These are phyloP conservation scores for Schoenoplectus tabernaemontani DNA, from an alignment of 202 grass and related monocot species.

Conservation along the genomic window DNA sequence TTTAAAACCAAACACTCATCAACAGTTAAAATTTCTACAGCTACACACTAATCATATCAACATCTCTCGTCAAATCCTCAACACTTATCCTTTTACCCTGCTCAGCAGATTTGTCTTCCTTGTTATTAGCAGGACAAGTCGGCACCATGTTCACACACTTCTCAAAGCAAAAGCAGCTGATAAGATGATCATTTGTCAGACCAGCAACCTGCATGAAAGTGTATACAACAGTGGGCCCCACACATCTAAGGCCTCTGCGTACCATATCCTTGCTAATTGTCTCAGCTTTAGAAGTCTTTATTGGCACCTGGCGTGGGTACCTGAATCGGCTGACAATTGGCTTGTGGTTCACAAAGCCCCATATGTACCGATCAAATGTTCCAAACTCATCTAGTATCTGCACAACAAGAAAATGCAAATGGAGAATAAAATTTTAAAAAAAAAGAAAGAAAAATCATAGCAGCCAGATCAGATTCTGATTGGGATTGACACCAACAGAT, in stretches of 20 bases:
- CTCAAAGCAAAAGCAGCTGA: slow-evolving; percentile 57
- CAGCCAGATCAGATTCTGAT: neutral
- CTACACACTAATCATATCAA: slow-evolving; percentile 16
- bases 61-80: slow-evolving; percentile 7
- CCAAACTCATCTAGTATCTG: slow-evolving; percentile 82
- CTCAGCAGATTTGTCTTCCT: neutral
- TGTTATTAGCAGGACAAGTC: neutral
- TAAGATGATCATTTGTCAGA: slow-evolving; percentile 82
- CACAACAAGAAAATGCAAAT: neutral
- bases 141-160: slow-evolving; percentile 32
- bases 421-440: neutral
- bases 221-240: slow-evolving; percentile 72
- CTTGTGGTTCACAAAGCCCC: slow-evolving; percentile 66
- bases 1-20: neutral
- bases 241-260: slow-evolving; percentile 57
- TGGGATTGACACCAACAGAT: neutral
- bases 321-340: slow-evolving; percentile 46
- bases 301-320: slow-evolving; percentile 57
- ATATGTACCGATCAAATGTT: slow-evolving; percentile 74
- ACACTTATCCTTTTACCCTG: neutral
- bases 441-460: neutral
- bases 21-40: neutral
- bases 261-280: slow-evolving; percentile 80
- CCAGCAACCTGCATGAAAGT: slow-evolving; percentile 97
- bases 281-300: slow-evolving; percentile 73